Evolutionary conservation across 495 filamentous ascomycete genomes (phyloP), one percentile per base, ranked within the genome.

Genomic region (Talaromyces thailandensis): DNA sequence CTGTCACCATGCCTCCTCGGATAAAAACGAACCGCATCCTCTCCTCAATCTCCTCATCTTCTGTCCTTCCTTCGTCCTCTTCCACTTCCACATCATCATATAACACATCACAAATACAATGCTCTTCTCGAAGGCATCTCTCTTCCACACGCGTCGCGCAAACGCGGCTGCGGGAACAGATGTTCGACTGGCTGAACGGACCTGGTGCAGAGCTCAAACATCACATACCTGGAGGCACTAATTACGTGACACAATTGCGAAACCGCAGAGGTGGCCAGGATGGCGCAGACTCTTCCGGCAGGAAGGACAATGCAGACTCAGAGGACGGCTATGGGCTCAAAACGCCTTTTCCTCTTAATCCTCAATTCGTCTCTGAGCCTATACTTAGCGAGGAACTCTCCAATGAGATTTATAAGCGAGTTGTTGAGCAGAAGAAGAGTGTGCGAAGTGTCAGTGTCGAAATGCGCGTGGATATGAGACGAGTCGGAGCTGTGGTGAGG

Each of bases 401-500:
- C 29, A 86, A 93, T 64, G 76, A 84, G 59, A 91, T 98, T 60
- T 94, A 89, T 72, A 45, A 75, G 12, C 80, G 79, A 52, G 84
- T 96, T 26, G 82, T 86, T 66, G 70, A 68, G 40, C 60, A 85
- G 23, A 87, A 88, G 57, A 76, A 85, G 72, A 86, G 86, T 63
- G 77, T 98, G 53, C 86, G 90, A 64, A 82, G 80, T 58, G 91
- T 96, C 32, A 94, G 90, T 77, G 89, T 86, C 2, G 80, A 88
- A 63, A 76, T 89, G 56, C 82, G 83, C 16, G 88, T 98, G 9
- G 91, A 93, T 64, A 88, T 98, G 78, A 82, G 88, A 65, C 82
- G 94, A 60, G 89, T 98, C 23, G 95, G 84, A 7, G 94, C 94
- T 26, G 89, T 97, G 28, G 88, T 96, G 21, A 77, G 94, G 63